These are phyloP conservation scores for Hypoxylon rubiginosum DNA, from an alignment of 2,329 filamentous ascomycete species.

Conservation along the genomic window DNA sequence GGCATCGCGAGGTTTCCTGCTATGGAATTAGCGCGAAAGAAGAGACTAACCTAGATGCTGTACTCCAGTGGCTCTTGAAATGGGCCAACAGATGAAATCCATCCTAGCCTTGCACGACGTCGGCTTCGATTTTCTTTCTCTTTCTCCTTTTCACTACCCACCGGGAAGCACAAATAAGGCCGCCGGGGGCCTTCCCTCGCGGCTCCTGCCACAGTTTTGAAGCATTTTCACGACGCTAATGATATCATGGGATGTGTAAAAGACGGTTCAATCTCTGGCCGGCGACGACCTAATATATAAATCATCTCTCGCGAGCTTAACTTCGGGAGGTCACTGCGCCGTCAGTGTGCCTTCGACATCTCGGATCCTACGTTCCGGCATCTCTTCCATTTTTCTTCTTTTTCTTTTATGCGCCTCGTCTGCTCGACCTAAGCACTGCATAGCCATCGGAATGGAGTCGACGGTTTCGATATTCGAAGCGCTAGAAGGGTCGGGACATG, in stretches of 20 bases:
- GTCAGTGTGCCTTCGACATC: slow-evolving; percentile 39
- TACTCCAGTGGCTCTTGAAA: slow-evolving; percentile 96
- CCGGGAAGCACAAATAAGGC: slow-evolving; percentile 25
- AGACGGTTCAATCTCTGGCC: slow-evolving; percentile 49
- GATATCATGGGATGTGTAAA: slow-evolving; percentile 50
- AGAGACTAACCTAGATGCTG: slow-evolving; percentile 97
- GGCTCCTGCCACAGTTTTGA: slow-evolving; percentile 44
- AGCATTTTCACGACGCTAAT: slow-evolving; percentile 52
- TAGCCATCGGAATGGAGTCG: slow-evolving; percentile 44
- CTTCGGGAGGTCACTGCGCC: slow-evolving; percentile 41
- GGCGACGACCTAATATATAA: slow-evolving; percentile 54
- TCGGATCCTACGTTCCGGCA: slow-evolving; percentile 42
- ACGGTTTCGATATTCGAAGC: slow-evolving; percentile 41
- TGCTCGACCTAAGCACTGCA: slow-evolving; percentile 44
- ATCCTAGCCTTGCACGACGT: slow-evolving; percentile 15
- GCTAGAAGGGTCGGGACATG: slow-evolving; percentile 43
- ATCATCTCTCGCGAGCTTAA: slow-evolving; percentile 52
- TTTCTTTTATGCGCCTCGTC: slow-evolving; percentile 39
- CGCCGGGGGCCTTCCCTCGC: slow-evolving; percentile 23
- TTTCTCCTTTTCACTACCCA: slow-evolving; percentile 22
- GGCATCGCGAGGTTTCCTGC: slow-evolving; percentile 94
- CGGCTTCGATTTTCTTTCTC: slow-evolving; percentile 18
- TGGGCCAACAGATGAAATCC: slow-evolving; percentile 77
- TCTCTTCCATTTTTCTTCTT: slow-evolving; percentile 31
- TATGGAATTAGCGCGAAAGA: slow-evolving; percentile 99